Evolutionary conservation across 2,329 filamentous ascomycete genomes (phyloP), one percentile per base, ranked within the genome.

Genomic region (Stachybotrys echinatus): DNA sequence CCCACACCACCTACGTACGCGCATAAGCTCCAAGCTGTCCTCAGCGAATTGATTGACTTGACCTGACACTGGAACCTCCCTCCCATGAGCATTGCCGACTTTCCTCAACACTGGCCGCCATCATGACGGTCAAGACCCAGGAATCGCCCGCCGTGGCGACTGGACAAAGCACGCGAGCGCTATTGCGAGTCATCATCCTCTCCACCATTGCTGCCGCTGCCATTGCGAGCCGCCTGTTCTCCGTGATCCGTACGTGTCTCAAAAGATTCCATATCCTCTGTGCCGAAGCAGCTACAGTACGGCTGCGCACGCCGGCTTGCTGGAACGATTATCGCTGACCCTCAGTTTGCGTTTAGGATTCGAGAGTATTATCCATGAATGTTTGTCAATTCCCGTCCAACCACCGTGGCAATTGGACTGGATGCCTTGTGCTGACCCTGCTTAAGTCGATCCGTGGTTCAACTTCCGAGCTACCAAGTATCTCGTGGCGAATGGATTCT

Each of bases 301-400:
- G 44, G 10, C 27, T 46, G 42, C 18, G 45, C 12, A 34, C 42
- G 23, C 21, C 19, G 12, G 37, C n/a, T n/a, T 21, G 12, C 12
- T 50, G 39, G 18, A n/a, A 48, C 42, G 45, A 48, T 38, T 47
- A 40, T 39, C 51, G 17, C 22, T 14, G 23, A 23, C 44, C 18
- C 19, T 18, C 47, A 59, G 20, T 23, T 53, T 45, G 5, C 27
- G 27, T 50, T 27, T 19, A 92, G 89, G 89, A 60, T 99, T 99
- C 68, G 94, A 99, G 75, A 96, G 90, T 75, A 99, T 99, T 66
- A 99, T 99, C 65, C 94, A 99, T 80, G 94, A 99, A 80, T 99
- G 94, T 96, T 69, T 73, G 91, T 87, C 46, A 51, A 52, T 46
- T 53, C 53, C 51, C 6, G 12, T 23, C 10, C 50, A 42, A 47